These are phyloP conservation scores for Puccinia coronata DNA, from an alignment of 1,284 basidiomycete genomes.

Conservation along the genomic window DNA sequence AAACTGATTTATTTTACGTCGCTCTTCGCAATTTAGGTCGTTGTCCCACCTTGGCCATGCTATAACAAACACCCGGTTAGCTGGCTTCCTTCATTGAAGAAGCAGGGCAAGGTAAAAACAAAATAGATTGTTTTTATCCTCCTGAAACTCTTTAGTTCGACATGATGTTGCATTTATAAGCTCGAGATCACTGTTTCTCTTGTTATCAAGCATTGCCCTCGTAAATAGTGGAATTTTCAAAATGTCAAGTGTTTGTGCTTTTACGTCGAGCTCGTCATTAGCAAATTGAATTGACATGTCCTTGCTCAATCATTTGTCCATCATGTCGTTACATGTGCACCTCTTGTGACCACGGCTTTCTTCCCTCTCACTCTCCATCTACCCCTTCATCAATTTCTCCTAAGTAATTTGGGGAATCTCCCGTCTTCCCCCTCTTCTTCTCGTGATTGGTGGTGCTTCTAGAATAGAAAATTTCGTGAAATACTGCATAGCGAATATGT, in stretches of 20 bases:
- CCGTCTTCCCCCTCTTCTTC: no score
- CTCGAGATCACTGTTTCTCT: not conserved
- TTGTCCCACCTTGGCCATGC: slow-evolving; percentile 45
- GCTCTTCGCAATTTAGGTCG: slow-evolving; percentile 20
- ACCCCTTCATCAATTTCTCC: not conserved
- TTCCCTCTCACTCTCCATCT: not conserved
- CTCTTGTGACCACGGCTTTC: not conserved
- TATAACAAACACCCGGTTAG: slow-evolving; percentile 32
- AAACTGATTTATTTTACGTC: not conserved
- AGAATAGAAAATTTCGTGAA: no score
- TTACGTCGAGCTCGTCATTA: no score
- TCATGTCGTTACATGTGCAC: not conserved
- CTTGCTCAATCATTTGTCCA: not conserved
- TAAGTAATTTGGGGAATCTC: not conserved
- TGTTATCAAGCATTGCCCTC: slow-evolving; percentile 5
- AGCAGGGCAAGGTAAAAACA: slow-evolving; percentile 17
- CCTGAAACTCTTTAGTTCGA: not conserved
- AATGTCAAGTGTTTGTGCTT: not conserved
- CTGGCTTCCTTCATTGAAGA: slow-evolving; percentile 43
- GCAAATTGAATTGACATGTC: not conserved
- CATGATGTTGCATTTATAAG: not conserved
- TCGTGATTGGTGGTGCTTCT: no score
- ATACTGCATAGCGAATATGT: no score
- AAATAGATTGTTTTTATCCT: not conserved
- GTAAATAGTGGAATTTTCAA: not conserved